These are phyloP conservation scores for Saururus chinensis DNA, from an alignment of 164 flowering plant genomes.

Conservation along the genomic window DNA sequence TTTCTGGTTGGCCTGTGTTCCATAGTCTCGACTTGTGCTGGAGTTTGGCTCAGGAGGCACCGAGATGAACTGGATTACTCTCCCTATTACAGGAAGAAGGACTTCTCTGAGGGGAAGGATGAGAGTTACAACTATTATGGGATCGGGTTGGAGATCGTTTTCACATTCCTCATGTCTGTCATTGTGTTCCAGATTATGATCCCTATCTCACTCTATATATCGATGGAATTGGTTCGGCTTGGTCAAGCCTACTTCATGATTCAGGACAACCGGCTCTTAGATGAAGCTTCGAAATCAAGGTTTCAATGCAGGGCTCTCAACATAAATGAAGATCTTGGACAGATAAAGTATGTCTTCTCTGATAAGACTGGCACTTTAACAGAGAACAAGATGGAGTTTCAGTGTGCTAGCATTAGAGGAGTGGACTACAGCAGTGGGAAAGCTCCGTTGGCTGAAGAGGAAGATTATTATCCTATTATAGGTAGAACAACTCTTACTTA, in stretches of 20 bases:
- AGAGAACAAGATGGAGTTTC: conserved; percentile 99
- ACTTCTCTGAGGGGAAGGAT: conserved; percentile 27
- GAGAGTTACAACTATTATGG: conserved; percentile 60
- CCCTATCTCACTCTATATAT: conserved; percentile 93
- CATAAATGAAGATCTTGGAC: conserved; percentile 97
- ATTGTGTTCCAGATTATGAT: conserved; percentile 98
- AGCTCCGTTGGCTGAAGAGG: conserved; percentile 19
- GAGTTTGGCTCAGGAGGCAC: conserved; percentile 68
- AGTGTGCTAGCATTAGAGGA: conserved; percentile 80
- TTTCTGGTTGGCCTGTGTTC: conserved; percentile 62
- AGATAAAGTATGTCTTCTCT: conserved; percentile 84
- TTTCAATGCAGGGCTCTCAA: conserved; percentile 96
- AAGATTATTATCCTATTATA: conserved; percentile 29
- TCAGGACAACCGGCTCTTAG: conserved; percentile 49
- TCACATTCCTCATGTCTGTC: conserved; percentile 82
- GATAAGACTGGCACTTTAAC: conserved; percentile 98
- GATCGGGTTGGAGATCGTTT: conserved; percentile 68
- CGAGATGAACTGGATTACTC: conserved; percentile 44
- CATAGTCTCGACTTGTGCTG: conserved; percentile 54
- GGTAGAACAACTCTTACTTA: conserved; percentile 26
- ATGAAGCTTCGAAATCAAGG: conserved; percentile 62
- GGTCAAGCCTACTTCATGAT: conserved; percentile 99
- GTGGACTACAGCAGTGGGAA: conserved; percentile 50
- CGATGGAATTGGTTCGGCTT: conserved; percentile 96
- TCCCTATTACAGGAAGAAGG: conserved; percentile 57